Percentiles rank a stretch among this genome's conserved stretches.
phyloP scores from a whole-genome alignment of 2,329 filamentous ascomycete genomes.

The Pezicula neosporulosa region DNA sequence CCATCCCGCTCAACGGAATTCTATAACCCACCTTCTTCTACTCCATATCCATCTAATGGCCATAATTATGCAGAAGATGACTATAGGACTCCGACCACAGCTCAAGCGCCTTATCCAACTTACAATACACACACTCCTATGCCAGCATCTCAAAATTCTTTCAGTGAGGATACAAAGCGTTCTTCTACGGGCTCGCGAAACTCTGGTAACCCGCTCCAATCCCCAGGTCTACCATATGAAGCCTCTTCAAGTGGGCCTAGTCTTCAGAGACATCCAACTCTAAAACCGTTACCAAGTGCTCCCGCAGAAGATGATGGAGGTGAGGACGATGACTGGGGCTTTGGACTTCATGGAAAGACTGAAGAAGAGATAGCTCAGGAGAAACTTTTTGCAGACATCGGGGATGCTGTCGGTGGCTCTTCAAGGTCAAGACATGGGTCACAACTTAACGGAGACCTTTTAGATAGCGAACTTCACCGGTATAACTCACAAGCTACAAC shows the following conservation, averaged over 20 bases:
- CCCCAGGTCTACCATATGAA: neutral
- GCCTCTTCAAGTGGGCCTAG: constrained; percentile 5
- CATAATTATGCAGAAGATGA: constrained; percentile 17
- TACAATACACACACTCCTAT: constrained; percentile 17
- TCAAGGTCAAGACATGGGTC: constrained; percentile 11
- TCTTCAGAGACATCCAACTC: constrained; percentile 30
- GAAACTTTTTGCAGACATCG: constrained; percentile 31
- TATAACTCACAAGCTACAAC: constrained; percentile 51
- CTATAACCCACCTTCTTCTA: constrained; percentile 14
- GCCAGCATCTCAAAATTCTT: constrained; percentile 10
- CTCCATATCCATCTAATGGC: constrained; percentile 25
- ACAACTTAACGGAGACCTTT: constrained; percentile 40
- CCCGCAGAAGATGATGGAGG: constrained; percentile 21
- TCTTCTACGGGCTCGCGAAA: constrained; percentile 12
- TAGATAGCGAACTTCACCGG: constrained; percentile 44
- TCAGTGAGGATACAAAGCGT: constrained; percentile 17
- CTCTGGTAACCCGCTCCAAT: constrained; percentile 5
- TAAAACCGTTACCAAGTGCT: constrained; percentile 27
- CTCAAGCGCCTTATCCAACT: constrained; percentile 19
- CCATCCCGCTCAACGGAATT: constrained; percentile 20
- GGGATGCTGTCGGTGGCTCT: constrained; percentile 25
- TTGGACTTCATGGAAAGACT: constrained; percentile 14
- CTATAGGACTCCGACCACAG: constrained; percentile 15
- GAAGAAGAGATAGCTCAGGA: constrained; percentile 27
- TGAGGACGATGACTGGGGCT: constrained; percentile 24